phyloP scores from a whole-genome alignment of 2,329 filamentous ascomycete species.

The Didymella glomerata region DNA sequence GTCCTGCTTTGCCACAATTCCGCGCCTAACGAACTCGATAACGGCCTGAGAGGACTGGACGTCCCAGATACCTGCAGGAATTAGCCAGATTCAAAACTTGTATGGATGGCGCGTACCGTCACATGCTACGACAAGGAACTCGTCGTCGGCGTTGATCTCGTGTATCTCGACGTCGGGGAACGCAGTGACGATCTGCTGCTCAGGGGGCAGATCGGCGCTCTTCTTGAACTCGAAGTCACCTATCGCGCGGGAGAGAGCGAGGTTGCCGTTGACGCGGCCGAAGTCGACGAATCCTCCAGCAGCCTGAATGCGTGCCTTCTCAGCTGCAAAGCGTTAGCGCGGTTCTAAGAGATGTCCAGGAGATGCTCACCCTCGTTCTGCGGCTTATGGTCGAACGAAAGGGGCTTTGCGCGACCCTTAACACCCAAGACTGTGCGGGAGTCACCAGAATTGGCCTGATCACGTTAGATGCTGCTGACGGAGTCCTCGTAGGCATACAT shows the following conservation, averaged over 20 bases:
- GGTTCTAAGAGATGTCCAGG: neutral
- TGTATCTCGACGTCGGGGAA: constrained; percentile 94
- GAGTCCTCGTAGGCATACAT: constrained; percentile 57
- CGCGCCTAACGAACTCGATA: constrained; percentile 93
- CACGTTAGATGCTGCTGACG: constrained; percentile 26
- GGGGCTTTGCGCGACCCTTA: constrained; percentile 94
- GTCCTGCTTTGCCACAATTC: constrained; percentile 95
- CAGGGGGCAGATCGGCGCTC: constrained; percentile 94
- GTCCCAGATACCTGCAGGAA: constrained; percentile 88
- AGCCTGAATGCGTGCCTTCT: constrained; percentile 94
- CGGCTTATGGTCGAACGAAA: constrained; percentile 99
- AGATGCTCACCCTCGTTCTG: constrained; percentile 83
- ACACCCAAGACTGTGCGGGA: constrained; percentile 94
- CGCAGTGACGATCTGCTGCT: constrained; percentile 97
- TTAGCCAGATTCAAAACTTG: constrained; percentile 19
- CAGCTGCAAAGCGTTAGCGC: constrained; percentile 65
- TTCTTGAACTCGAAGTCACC: constrained; percentile 99
- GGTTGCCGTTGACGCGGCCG: constrained; percentile 96
- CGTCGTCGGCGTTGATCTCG: constrained; percentile 89
- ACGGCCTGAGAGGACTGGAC: constrained; percentile 98
- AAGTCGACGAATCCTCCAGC: constrained; percentile 99
- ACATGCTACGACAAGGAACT: constrained; percentile 69
- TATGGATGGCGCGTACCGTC: constrained; percentile 46
- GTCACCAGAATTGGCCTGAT: constrained; percentile 93
- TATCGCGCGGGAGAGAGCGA: constrained; percentile 94